phyloP scores from a whole-genome alignment of 2,329 filamentous ascomycete genomes.

The Tolypocladium pustulatum region DNA sequence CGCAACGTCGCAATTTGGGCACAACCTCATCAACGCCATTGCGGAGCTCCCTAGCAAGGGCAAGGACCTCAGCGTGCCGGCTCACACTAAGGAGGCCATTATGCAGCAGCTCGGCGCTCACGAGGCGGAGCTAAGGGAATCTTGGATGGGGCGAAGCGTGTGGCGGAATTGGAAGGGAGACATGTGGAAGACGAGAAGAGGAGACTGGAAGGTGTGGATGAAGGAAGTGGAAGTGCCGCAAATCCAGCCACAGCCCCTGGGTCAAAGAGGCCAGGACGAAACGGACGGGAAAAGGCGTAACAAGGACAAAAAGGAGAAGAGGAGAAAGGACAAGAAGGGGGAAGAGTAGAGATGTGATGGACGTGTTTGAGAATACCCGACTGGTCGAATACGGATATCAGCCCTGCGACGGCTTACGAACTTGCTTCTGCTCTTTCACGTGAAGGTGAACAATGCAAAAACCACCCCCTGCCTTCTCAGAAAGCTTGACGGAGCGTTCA shows the following conservation, averaged over 20 bases:
- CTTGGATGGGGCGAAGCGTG: conserved; percentile 43
- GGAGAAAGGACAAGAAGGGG: conserved; percentile 2
- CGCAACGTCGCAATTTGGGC: conserved; percentile 38
- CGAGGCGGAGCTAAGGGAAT: conserved; percentile 39
- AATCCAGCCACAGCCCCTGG: conserved; percentile 4
- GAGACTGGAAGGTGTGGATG: conserved; percentile 47
- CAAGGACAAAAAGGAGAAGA: background rate
- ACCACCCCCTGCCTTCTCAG: background rate
- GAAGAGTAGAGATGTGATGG: background rate
- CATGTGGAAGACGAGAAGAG: conserved; percentile 39
- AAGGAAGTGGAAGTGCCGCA: conserved; percentile 30
- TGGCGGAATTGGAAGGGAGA: conserved; percentile 51
- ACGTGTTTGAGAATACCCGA: background rate
- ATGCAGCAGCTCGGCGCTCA: conserved; percentile 36
- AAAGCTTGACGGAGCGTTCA: no score
- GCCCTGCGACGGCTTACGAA: background rate
- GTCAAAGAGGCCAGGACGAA: background rate
- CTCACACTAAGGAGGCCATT: conserved; percentile 47
- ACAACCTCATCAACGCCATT: conserved; percentile 39
- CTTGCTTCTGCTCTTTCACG: background rate
- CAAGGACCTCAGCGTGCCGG: conserved; percentile 37
- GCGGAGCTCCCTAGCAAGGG: conserved; percentile 38
- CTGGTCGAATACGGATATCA: background rate
- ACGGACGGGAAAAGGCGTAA: background rate
- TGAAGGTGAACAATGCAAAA: background rate